These are phyloP conservation scores for Helianthus tuberosus DNA, from an alignment of 129 eudicot species.

Conservation along the genomic window DNA sequence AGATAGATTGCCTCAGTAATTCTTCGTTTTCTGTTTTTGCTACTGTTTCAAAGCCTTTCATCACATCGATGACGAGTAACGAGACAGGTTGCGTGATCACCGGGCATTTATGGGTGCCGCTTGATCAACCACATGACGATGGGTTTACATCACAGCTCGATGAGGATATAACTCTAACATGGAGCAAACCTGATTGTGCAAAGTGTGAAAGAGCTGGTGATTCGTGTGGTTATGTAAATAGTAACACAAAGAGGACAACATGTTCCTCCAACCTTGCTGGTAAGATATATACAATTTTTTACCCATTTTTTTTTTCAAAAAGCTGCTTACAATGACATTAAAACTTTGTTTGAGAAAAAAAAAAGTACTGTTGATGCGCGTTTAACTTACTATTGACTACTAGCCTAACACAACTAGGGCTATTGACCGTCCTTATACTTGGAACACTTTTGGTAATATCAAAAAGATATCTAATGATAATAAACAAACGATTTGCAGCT, in stretches of 20 bases:
- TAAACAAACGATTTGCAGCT: slow-evolving; percentile 20
- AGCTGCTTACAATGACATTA: too few relatives aligned
- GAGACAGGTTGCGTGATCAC: slow-evolving; percentile 29
- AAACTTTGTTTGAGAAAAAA: too few relatives aligned
- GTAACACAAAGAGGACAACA: slow-evolving; percentile 18
- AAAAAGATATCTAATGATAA: too few relatives aligned
- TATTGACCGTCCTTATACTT: too few relatives aligned
- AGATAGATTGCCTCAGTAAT: slow-evolving; percentile 63
- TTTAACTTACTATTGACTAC: too few relatives aligned
- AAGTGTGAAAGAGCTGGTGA: slow-evolving; percentile 54
- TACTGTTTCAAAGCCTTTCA: slow-evolving; percentile 32
- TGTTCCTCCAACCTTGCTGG: slow-evolving; percentile 32
- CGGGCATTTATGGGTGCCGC: slow-evolving; percentile 38
- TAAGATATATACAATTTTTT: slow-evolving; percentile 14
- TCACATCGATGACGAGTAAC: slow-evolving; percentile 7
- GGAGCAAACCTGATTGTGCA: slow-evolving; percentile 57
- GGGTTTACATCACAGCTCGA: slow-evolving; percentile 35
- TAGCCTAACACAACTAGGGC: too few relatives aligned
- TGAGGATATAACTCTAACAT: slow-evolving; percentile 43
- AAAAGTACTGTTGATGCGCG: too few relatives aligned
- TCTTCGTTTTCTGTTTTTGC: slow-evolving; percentile 50
- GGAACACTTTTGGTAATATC: too few relatives aligned
- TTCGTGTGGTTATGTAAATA: slow-evolving; percentile 50
- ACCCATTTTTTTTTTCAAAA: too few relatives aligned
- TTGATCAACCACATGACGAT: slow-evolving; percentile 9